Evolutionary conservation across 2,329 filamentous ascomycete species (phyloP).

Genomic region (Corinectria fuckeliana): DNA sequence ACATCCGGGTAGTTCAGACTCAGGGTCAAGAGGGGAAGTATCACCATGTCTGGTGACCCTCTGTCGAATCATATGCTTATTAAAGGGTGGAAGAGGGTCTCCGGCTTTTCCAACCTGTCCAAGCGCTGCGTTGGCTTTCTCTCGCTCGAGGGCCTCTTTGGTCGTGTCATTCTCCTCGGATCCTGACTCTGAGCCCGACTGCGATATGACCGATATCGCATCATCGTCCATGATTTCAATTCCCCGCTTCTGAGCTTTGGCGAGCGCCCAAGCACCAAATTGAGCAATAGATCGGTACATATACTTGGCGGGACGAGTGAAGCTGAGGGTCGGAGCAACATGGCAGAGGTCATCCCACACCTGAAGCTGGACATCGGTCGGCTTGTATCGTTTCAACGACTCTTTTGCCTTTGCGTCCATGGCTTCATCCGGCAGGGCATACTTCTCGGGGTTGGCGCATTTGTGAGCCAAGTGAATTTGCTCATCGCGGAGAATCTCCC

Average conservation of each 20-base stretch:
- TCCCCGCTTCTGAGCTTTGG: conserved; percentile 77
- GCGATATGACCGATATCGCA: conserved; percentile 75
- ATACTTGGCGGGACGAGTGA: conserved; percentile 92
- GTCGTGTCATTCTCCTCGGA: conserved; percentile 32
- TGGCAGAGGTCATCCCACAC: conserved; percentile 97
- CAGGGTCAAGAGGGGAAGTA: conserved; percentile 70
- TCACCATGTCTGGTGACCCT: conserved; percentile 79
- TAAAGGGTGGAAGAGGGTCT: conserved; percentile 80
- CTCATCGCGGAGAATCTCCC: conserved; percentile 89
- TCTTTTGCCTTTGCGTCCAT: conserved; percentile 68
- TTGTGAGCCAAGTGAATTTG: conserved; percentile 97
- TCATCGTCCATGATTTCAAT: conserved; percentile 87
- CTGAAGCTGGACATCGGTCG: conserved; percentile 91
- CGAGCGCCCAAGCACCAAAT: conserved; percentile 90
- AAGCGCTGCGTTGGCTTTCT: conserved; percentile 26
- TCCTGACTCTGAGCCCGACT: conserved; percentile 52
- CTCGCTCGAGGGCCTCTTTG: conserved; percentile 14
- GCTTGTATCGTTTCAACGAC: conserved; percentile 70
- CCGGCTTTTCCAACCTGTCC: conserved; percentile 81
- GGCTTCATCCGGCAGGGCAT: conserved; percentile 70
- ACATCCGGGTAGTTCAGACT: conserved; percentile 70
- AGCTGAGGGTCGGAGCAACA: conserved; percentile 90
- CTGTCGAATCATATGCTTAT: conserved; percentile 90
- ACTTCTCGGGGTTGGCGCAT: conserved; percentile 81
- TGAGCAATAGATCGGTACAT: conserved; percentile 95